phyloP scores from a whole-genome alignment of 1,284 basidiomycete genomes.

The Chiua sp. region DNA sequence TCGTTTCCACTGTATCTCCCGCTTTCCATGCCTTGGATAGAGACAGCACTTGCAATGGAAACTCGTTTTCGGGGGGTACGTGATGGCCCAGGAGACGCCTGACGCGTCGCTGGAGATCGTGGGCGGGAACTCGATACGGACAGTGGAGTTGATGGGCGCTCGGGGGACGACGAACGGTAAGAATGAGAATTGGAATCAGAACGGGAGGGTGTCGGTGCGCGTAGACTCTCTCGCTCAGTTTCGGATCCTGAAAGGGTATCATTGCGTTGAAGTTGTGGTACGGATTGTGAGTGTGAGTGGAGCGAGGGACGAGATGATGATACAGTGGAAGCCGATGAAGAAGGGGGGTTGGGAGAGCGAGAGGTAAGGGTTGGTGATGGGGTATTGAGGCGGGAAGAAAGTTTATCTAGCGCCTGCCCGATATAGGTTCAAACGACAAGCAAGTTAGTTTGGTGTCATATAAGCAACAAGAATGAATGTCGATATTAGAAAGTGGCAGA shows the following conservation, averaged over 20 bases:
- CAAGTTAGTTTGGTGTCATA: constrained; percentile 28
- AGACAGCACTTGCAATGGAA: constrained; percentile 39
- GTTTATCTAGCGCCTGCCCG: constrained; percentile 68
- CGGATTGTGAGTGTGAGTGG: constrained; percentile 32
- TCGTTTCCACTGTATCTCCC: constrained; percentile 33
- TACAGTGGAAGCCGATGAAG: constrained; percentile 35
- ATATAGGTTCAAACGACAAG: constrained; percentile 4
- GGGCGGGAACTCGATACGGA: constrained; percentile 23
- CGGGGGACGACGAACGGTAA: constrained; percentile 46
- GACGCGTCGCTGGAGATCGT: constrained; percentile 56
- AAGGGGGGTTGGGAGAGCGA: constrained; percentile 39
- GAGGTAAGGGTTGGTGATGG: constrained; percentile 45
- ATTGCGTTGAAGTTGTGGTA: constrained; percentile 25
- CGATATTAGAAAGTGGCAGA: background rate
- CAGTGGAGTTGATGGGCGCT: constrained; percentile 45
- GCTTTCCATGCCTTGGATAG: constrained; percentile 31
- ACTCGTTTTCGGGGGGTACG: constrained; percentile 50
- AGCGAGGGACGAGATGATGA: constrained; percentile 36
- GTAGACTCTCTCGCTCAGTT: constrained; percentile 69
- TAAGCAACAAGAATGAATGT: constrained; percentile 13
- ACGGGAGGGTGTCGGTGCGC: constrained; percentile 37
- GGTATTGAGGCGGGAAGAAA: constrained; percentile 56
- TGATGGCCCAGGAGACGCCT: constrained; percentile 45
- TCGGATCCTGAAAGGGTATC: constrained; percentile 72
- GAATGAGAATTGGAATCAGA: constrained; percentile 40